These are phyloP conservation scores for Dictyostelium firmibasis DNA, from an alignment of 78 protist genomes.

Conservation along the genomic window DNA sequence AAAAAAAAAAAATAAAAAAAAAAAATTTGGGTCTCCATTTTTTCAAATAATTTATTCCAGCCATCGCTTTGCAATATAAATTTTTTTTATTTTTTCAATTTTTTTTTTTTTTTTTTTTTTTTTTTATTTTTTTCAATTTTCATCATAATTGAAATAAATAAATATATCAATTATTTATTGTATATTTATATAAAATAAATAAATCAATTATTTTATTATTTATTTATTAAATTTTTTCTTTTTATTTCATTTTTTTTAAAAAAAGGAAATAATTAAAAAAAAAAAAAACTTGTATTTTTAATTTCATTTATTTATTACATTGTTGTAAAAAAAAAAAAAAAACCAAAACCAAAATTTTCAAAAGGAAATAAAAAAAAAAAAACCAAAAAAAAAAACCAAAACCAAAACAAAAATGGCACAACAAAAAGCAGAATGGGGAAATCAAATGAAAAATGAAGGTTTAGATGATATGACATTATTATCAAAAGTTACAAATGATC, in stretches of 20 bases:
- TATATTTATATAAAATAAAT: too few relatives aligned
- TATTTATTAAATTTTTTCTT: too few relatives aligned
- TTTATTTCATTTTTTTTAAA: too few relatives aligned
- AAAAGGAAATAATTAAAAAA: not conserved
- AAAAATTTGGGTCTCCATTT: not conserved
- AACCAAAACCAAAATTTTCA: not conserved
- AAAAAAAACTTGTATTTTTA: not conserved
- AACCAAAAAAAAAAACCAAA: not conserved
- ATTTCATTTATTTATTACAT: not conserved
- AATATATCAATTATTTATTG: too few relatives aligned
- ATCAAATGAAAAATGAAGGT: slow-evolving; percentile 79
- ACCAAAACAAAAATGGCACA: slow-evolving; percentile 41
- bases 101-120: too few relatives aligned
- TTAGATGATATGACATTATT: slow-evolving; percentile 91
- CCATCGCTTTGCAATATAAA: too few relatives aligned
- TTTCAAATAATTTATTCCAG: not conserved
- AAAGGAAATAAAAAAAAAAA: not conserved
- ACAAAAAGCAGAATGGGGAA: slow-evolving; percentile 74
- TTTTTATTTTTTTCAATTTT: too few relatives aligned
- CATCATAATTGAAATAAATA: not conserved
- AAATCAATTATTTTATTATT: too few relatives aligned
- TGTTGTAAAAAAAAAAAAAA: not conserved
- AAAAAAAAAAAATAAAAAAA: too few relatives aligned
- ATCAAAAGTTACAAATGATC: slow-evolving; percentile 82
- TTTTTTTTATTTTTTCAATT: too few relatives aligned